Conservation (phyloP, 192 early-diverging fungal genomes). For the Coemansia sp. region DNA sequence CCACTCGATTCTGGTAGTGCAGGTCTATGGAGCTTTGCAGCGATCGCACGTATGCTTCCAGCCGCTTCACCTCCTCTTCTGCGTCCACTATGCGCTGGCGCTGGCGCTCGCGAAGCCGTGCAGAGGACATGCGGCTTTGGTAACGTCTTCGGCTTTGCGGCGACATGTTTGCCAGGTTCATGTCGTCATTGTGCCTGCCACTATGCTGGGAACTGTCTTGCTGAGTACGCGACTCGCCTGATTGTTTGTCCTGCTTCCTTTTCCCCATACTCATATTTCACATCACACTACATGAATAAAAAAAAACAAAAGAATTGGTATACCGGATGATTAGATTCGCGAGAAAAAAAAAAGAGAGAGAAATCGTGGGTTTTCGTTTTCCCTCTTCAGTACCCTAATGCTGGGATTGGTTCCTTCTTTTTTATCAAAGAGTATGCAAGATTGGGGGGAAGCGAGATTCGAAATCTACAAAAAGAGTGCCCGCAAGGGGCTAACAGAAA, state of each 20-base stretch:
- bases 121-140: conserved; percentile 45
- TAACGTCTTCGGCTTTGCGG: conserved; percentile 43
- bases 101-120: conserved; percentile 45
- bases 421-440: not conserved
- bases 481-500: too few relatives aligned
- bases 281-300: not conserved
- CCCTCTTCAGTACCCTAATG: not conserved
- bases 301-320: not conserved
- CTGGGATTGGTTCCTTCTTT: not conserved
- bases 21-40: conserved; percentile 20
- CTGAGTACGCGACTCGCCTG: not conserved
- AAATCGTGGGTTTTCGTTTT: too few relatives aligned
- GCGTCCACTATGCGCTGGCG: conserved; percentile 14
- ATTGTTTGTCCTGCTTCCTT: not conserved
- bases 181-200: not conserved
- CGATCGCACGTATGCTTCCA: conserved; percentile 20
- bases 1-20: conserved; percentile 4
- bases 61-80: conserved; percentile 17
- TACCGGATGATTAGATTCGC: too few relatives aligned
- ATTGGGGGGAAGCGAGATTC: too few relatives aligned
- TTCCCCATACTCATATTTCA: conserved; percentile 1
- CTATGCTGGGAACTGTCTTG: not conserved
- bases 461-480: too few relatives aligned
- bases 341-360: too few relatives aligned
- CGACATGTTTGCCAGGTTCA: conserved; percentile 21